phyloP scores from a whole-genome alignment of 192 early-diverging fungal species.

The Coemansia sp. region DNA sequence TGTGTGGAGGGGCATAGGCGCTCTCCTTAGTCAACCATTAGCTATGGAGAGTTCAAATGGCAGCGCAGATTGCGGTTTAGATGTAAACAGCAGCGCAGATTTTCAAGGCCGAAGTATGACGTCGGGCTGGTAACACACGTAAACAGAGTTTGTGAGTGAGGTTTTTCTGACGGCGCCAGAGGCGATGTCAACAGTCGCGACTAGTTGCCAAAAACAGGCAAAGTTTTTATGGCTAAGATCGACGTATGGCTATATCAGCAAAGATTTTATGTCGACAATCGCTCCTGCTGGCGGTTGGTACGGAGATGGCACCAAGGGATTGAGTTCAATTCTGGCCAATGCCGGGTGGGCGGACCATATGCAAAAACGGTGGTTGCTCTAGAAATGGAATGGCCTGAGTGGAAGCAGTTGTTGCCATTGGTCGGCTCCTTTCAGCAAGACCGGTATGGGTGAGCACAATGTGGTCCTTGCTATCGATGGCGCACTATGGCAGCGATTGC shows the following conservation, averaged over 20 bases:
- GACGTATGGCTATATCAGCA: neutral
- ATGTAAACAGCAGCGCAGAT: neutral
- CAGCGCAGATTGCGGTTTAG: neutral
- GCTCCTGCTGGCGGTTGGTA: neutral
- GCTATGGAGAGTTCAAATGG: neutral
- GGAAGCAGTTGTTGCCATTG: neutral
- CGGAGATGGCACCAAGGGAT: neutral
- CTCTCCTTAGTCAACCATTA: neutral
- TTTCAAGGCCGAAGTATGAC: neutral
- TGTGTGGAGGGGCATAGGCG: no score
- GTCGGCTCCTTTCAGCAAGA: neutral
- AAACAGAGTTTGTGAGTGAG: neutral
- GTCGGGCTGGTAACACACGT: neutral
- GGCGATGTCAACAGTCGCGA: neutral
- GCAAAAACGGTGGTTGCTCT: neutral
- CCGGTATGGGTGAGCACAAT: neutral
- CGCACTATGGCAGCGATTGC: neutral
- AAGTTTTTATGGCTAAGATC: neutral
- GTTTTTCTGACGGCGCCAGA: neutral
- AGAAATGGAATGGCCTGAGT: neutral
- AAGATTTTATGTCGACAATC: neutral
- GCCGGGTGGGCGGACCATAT: neutral
- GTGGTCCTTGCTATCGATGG: neutral
- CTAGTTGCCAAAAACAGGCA: neutral
- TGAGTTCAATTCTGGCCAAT: neutral